These are phyloP conservation scores for Trametes maxima DNA, from an alignment of 768 basidiomycete species.

Conservation along the genomic window DNA sequence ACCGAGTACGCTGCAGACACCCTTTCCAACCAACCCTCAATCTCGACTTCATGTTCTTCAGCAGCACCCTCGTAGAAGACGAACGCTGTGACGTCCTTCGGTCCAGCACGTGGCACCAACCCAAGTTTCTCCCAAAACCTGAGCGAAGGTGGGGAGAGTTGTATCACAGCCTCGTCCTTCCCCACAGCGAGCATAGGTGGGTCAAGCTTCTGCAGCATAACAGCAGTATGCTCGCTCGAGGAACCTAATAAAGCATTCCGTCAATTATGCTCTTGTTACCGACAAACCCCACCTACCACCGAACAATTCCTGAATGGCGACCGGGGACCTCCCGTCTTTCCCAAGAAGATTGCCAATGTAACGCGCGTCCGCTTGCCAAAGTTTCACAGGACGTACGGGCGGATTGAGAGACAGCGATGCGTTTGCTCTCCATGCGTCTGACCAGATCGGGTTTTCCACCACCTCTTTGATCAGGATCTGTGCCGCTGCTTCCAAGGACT, in stretches of 20 bases:
- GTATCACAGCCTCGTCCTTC: conserved; percentile 69
- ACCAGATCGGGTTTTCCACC: conserved; percentile 74
- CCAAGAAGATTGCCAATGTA: conserved; percentile 46
- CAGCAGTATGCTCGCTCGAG: background rate
- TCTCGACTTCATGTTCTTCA: conserved; percentile 46
- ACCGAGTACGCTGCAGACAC: conserved; percentile 63
- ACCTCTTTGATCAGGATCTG: conserved; percentile 64
- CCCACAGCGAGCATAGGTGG: conserved; percentile 65
- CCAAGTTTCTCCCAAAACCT: conserved; percentile 89
- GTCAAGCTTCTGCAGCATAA: conserved; percentile 40
- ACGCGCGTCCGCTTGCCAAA: conserved; percentile 64
- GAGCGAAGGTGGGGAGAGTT: conserved; percentile 67
- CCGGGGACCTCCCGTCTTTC: conserved; percentile 42
- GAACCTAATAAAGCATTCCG: background rate
- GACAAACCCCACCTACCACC: conserved; percentile 18
- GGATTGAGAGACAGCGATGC: conserved; percentile 26
- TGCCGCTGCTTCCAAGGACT: conserved; percentile 68
- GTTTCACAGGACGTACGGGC: conserved; percentile 33
- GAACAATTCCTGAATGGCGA: conserved; percentile 50
- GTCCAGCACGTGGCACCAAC: conserved; percentile 66
- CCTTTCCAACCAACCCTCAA: conserved; percentile 62
- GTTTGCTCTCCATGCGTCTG: conserved; percentile 60
- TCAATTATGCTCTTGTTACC: background rate
- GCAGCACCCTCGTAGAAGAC: conserved; percentile 68
- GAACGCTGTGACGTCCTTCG: conserved; percentile 69